Percentiles rank a stretch among this genome's conserved stretches.
Conservation (phyloP, 768 basidiomycete species). For the Boletus patriciae region DNA sequence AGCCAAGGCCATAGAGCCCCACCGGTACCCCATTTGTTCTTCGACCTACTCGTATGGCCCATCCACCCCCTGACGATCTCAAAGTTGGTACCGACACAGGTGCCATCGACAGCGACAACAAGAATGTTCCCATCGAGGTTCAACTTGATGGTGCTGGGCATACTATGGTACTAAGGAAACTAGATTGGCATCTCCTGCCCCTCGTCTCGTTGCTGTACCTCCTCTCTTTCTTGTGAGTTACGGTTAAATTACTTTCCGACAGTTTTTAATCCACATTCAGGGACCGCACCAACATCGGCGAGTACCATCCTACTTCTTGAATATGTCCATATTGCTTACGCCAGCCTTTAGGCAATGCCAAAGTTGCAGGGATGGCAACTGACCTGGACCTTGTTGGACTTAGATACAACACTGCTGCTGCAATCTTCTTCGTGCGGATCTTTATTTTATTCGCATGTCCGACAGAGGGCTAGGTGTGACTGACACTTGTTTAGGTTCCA, state of each 20-base stretch:
- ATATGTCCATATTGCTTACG: conserved; percentile 1
- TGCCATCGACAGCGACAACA: conserved; percentile 6
- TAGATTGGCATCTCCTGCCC: conserved; percentile 23
- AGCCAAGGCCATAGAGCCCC: conserved; percentile 2
- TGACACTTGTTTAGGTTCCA: conserved; percentile 25
- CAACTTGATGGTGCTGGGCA: background rate
- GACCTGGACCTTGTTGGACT: conserved; percentile 39
- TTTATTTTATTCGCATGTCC: background rate
- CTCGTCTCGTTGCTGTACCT: conserved; percentile 17
- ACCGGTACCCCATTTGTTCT: background rate
- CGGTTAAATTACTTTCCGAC: background rate
- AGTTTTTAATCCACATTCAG: conserved; percentile 17
- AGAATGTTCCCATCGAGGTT: background rate
- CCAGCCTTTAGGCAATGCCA: conserved; percentile 37
- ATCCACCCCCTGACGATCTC: background rate
- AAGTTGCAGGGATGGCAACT: conserved; percentile 45
- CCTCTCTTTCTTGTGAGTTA: conserved; percentile 21
- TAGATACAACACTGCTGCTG: conserved; percentile 39
- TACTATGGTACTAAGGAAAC: conserved; percentile 11
- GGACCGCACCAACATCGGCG: conserved; percentile 47
- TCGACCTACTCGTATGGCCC: conserved; percentile 6
- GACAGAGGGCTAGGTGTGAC: too few species aligned
- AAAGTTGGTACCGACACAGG: conserved; percentile 3
- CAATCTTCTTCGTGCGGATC: conserved; percentile 38
- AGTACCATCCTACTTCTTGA: conserved; percentile 7